Base-by-base conservation (phyloP, 1,139 yeast genomes). In the Suhomyces ambrosiae region DNA sequence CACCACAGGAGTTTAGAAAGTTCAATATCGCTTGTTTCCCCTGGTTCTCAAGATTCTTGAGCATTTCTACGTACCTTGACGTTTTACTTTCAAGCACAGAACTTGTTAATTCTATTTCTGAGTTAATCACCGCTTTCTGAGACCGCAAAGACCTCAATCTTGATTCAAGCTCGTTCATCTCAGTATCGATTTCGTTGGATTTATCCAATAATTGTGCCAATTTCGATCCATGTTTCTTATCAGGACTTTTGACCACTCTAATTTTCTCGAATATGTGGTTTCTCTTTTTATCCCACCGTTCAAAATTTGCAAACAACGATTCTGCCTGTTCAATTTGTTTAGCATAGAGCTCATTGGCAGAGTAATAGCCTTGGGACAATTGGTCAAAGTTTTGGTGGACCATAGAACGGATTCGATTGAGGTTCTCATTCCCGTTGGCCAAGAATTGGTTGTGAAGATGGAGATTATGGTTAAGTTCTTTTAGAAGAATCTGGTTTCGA, bases 61-160 rank as follows among this genome's bases (percentile, higher is more conserved):
- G 65, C 9, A 68, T 55, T 27, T 68, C 70, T 4, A 74, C 66
- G 44, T 66, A 73, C 28, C 65, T 60, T 0, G 79, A 67, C 0
- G 79, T 59, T 38, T 66, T 63, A 45, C 81, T 76, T 41, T 78
- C 82, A 28, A 78, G 60, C 3, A 76, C 69, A n/a, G 80, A 75
- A 46, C 75, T 71, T 0, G 85, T 73, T 27, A 68, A 68, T 11
- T 62, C 61, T 10, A 79, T 65, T 52, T 80, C 86, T 4, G 52
- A 44, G 12, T 53, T 53, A 1, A 80, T 41, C 0, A 67, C 47
- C 4, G 44, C 48, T 38, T 68, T 70, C 47, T 74, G 76, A 2
- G 55, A 52, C 34, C 61, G 66, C 15, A 79, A 48, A 6, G 54
- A 52, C 4, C 34, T 32, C 13, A 81, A 50, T 37, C 65, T 60